Conservation (phyloP, 2,329 filamentous ascomycete species). For the Cadophora gregata region DNA sequence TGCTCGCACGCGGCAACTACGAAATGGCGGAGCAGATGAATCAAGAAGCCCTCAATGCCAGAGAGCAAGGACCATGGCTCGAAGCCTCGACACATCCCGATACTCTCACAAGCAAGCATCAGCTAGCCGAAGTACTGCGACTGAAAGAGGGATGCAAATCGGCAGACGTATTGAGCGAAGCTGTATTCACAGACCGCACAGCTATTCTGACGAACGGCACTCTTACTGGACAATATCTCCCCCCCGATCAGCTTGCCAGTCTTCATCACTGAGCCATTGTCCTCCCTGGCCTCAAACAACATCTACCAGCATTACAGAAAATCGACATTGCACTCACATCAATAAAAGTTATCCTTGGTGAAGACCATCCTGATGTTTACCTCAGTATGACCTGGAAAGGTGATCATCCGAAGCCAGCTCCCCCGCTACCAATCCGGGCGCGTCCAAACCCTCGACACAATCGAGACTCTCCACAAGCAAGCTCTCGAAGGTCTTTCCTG, state of each 20-base stretch:
- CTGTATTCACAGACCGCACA: constrained; percentile 32
- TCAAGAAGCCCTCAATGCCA: constrained; percentile 26
- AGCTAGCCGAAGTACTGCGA: constrained; percentile 35
- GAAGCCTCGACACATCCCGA: constrained; percentile 38
- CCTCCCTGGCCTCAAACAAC: constrained; percentile 37
- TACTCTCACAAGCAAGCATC: constrained; percentile 39
- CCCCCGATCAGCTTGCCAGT: constrained; percentile 39
- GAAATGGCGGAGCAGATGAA: constrained; percentile 37
- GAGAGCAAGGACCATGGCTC: constrained; percentile 37
- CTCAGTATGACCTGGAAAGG: constrained; percentile 38
- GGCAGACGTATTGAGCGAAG: constrained; percentile 36
- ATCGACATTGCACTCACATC: constrained; percentile 34
- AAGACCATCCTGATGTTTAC: constrained; percentile 35
- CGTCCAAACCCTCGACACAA: constrained; percentile 30
- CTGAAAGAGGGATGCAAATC: constrained; percentile 36
- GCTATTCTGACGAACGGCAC: constrained; percentile 36
- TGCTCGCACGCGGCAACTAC: constrained; percentile 37
- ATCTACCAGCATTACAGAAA: constrained; percentile 33
- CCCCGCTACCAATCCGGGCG: constrained; percentile 27
- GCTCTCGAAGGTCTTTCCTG: constrained; percentile 35
- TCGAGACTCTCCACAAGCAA: constrained; percentile 34
- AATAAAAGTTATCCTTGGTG: constrained; percentile 32
- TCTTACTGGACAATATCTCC: constrained; percentile 35
- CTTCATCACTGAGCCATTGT: constrained; percentile 39
- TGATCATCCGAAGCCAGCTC: constrained; percentile 36